These are phyloP conservation scores for Haplographium delicatum DNA, from an alignment of 495 filamentous ascomycete genomes.

Conservation along the genomic window DNA sequence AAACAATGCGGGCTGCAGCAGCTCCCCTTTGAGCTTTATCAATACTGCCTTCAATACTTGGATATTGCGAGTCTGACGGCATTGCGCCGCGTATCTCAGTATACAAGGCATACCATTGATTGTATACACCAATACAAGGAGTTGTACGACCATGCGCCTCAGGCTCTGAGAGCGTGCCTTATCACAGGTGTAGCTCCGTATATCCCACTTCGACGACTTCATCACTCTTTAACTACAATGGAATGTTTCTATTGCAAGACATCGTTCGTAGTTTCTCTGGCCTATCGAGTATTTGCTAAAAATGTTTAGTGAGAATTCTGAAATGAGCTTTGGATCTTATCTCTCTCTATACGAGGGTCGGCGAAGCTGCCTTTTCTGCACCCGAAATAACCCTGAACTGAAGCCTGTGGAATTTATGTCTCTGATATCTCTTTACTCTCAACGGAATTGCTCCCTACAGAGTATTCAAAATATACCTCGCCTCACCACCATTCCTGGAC, in stretches of 20 bases:
- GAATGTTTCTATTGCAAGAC: slow-evolving; percentile 12
- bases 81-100: slow-evolving; percentile 7
- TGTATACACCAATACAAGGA: slow-evolving; percentile 8
- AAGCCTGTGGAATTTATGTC: slow-evolving; percentile 6
- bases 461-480: no score
- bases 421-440: slow-evolving; percentile 1
- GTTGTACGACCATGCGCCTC: slow-evolving; percentile 3
- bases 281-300: background rate
- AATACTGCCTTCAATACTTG: slow-evolving; percentile 3
- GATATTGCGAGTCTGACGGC: slow-evolving; percentile 1
- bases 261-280: background rate
- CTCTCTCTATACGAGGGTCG: slow-evolving; percentile 9
- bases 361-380: slow-evolving; percentile 11
- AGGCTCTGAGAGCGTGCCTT: slow-evolving; percentile 10
- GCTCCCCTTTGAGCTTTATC: slow-evolving; percentile 11
- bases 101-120: slow-evolving; percentile 5
- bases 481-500: background rate
- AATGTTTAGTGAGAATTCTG: background rate
- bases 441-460: background rate
- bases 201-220: slow-evolving; percentile 2
- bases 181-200: background rate
- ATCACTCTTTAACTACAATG: slow-evolving; percentile 5
- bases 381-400: slow-evolving; percentile 7
- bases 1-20: background rate
- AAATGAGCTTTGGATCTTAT: slow-evolving; percentile 3